Evolutionary conservation across 2,329 filamentous ascomycete genomes (phyloP).

Genomic region (Trichoderma polysporum): DNA sequence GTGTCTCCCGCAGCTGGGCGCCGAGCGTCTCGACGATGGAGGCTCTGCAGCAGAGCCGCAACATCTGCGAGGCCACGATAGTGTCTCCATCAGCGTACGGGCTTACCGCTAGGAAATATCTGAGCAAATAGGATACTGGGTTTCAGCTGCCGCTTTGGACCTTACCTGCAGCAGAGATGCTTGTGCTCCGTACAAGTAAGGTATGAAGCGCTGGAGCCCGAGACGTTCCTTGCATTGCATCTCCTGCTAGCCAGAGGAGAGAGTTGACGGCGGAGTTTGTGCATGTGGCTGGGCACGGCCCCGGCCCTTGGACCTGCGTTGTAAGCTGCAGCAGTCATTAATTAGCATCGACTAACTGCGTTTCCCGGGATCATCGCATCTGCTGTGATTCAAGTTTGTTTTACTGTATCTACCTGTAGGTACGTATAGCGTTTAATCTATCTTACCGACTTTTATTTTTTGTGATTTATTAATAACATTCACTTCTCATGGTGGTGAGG

Average conservation of each 20-base stretch:
- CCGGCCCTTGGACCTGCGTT: constrained; percentile 5
- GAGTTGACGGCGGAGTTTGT: background rate
- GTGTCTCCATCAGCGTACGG: background rate
- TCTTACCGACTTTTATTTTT: background rate
- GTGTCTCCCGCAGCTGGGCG: background rate
- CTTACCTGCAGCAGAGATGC: background rate
- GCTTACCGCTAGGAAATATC: background rate
- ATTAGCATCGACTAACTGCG: background rate
- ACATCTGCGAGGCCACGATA: background rate
- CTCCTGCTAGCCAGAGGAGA: background rate
- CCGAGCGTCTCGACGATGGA: background rate
- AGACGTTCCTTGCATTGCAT: constrained; percentile 7
- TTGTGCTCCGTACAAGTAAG: background rate
- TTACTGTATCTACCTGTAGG: background rate
- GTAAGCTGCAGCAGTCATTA: background rate
- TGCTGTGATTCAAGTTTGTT: background rate
- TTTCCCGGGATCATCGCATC: background rate
- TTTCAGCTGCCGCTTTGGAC: background rate
- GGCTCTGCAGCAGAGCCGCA: background rate
- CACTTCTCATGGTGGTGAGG: background rate
- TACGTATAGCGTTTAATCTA: background rate
- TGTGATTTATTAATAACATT: too few relatives aligned
- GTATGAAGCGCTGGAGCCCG: background rate
- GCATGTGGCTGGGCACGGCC: constrained; percentile 8
- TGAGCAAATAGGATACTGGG: constrained; percentile 4